Evolutionary conservation across 2,329 filamentous ascomycete species (phyloP).

Genomic region (Aspergillus viridinutans): DNA sequence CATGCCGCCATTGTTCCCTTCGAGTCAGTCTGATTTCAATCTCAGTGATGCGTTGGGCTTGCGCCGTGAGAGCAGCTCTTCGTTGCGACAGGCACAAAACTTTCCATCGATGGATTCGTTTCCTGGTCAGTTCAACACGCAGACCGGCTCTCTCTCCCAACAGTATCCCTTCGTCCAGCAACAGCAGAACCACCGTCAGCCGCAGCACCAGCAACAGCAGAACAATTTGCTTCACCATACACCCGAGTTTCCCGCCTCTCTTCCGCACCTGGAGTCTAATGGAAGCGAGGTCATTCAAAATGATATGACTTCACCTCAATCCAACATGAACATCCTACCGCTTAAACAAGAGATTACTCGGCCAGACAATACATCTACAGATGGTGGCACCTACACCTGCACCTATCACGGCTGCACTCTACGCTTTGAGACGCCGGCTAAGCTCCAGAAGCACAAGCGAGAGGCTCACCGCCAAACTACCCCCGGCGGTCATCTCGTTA

Average conservation of each 20-base stretch:
- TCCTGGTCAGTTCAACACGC: constrained; percentile 38
- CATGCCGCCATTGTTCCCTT: constrained; percentile 67
- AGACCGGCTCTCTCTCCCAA: constrained; percentile 44
- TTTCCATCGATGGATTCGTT: constrained; percentile 42
- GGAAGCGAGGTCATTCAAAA: constrained; percentile 46
- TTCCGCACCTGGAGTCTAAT: constrained; percentile 60
- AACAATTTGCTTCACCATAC: constrained; percentile 40
- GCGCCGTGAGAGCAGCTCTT: constrained; percentile 33
- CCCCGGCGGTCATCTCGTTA: constrained; percentile 44
- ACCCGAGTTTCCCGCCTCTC: constrained; percentile 56
- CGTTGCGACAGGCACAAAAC: constrained; percentile 32
- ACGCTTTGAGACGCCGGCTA: constrained; percentile 80
- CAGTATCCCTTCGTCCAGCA: constrained; percentile 46
- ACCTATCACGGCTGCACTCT: constrained; percentile 87
- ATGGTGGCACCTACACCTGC: constrained; percentile 89
- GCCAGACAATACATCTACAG: constrained; percentile 64
- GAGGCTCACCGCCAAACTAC: constrained; percentile 81
- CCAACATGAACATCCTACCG: constrained; percentile 34
- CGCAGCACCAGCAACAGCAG: constrained; percentile 22
- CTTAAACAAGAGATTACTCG: constrained; percentile 38
- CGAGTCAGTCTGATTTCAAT: constrained; percentile 52
- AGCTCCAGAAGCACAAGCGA: constrained; percentile 92
- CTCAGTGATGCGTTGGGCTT: constrained; percentile 36
- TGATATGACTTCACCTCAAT: constrained; percentile 33
- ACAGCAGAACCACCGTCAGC: constrained; percentile 18